Base-by-base conservation (phyloP, 768 basidiomycete species). In the Hypholoma fasciculare region DNA sequence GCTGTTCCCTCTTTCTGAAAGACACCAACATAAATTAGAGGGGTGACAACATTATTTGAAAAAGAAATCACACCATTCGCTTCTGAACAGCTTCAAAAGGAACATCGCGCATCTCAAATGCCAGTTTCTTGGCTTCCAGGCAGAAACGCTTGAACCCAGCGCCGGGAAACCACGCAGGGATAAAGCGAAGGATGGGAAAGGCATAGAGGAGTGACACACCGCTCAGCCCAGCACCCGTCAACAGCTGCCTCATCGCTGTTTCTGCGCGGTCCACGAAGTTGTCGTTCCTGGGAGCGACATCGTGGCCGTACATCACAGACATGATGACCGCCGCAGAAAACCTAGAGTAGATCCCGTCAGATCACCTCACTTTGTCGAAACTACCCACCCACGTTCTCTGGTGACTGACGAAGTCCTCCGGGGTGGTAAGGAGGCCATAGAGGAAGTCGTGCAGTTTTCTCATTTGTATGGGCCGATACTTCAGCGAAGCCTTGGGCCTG, bases 131-230 rank as follows among this genome's bases (percentile, higher is more conserved):
- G 4, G 54, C 52, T 36, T 65, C 57, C 44, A 57, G 51, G 6
- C 60, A 65, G n/a, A 60, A 54, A 11, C 50, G 51, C 30, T 69
- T 61, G 60, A 70, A 73, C 2, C 62, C 63, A 14, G 72, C 65
- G 1, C 72, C 73, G 4, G 73, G 72, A 51, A 73, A 68, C 72
- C 72, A 73, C 16, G 57, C 53, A 8, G 72, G 71, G 13, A 73
- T 47, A 49, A 66, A 57, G 4, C 61, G 60, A 12, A 73, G 61
- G 14, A 66, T 54, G 14, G 70, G 71, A 14, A 74, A 49, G 11
- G 62, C 2, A 64, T 27, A 8, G 58, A 57, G 1, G 68, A 8
- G 6, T 26, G 16, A 16, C 23, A 12, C 14, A 30, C 13, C 13
- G 12, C 12, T 26, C 23, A 23, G 23, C 23, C 23, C 23, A 1